Evolutionary conservation across 345 rosid species (phyloP), one percentile per base, ranked within the genome.

Genomic region (Brassica napus): DNA sequence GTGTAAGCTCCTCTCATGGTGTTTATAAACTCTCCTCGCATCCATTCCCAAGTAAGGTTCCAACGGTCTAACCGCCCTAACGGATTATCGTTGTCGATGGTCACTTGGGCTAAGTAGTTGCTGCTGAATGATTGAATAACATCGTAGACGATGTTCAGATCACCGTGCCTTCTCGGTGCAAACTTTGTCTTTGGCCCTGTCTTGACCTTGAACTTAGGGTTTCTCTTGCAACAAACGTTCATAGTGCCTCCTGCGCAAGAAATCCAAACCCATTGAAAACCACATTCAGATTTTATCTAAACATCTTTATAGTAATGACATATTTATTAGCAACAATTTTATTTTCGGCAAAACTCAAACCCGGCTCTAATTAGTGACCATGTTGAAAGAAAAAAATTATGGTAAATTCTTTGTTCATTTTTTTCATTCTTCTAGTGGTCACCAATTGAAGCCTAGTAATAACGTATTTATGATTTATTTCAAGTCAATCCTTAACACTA

Each of bases 1-100:
- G 94, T 88, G 82, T 81, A 95, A 74, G 97, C 99, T 58, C 99
- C 99, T 74, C 88, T 75, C 94, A 95, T 93, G 7, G 86, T 62
- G 84, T 77, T 55, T 72, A 93, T 91, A 84, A 95, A 91, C 85
- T 95, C 99, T 31, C 91, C 93, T 49, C 94, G 79, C 86, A 73
- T 88, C 98, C 99, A 95, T 76, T 93, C 97, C 97, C 97, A 95
- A 0, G 97, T 93, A 16, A 95, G 37, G 83, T 95, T 93, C 99
- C 99, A 95, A 63, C 85, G 90, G 75, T 95, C 98, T 12, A 95
- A 91, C 6, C 92, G 86, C 60, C 98, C 94, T 0, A 95, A 71
- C 0, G 97, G 93, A 54, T 70, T 83, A 75, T 78, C 83, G 79
- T 95, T 93, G 80, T 93, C 92, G 6, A 93, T 87, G 2, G 98